Evolutionary conservation across 164 flowering plant genomes (phyloP), one percentile per base, ranked within the genome.

Genomic region (Nymphaea thermarum): DNA sequence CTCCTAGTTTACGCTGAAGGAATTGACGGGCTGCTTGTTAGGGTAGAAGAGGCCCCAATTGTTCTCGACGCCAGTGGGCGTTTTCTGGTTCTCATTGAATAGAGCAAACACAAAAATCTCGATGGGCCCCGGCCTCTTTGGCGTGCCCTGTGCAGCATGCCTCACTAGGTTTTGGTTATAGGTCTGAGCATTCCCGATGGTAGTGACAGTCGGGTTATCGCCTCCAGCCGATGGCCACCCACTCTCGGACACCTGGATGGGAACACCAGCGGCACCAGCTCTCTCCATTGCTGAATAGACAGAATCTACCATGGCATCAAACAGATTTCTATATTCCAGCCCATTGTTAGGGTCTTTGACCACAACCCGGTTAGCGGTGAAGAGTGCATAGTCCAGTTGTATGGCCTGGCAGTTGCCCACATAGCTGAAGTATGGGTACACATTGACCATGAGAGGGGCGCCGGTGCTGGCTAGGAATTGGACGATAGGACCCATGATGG

Each of bases 391-490:
- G 4, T 45, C 59, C 3, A 80, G 77, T 15, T 12, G 18, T 15
- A 70, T 71, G 43, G 15, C 7, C n/a, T 15, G 7, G 6, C 69
- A 55, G 61, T 68, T 66, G 8, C 55, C 64, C 7, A 5, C 14
- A 59, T 75, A 60, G 17, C 68, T n/a, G n/a, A 80, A 77, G 51
- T 80, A 82, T 2, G 85, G 81, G 63, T 78, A 82, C 61, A 82
- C 73, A 68, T 80, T 82, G 17, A 67, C 82, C 2, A 80, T 71
- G 2, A 82, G 69, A 14, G 85, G 85, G 1, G 74, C 44, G 0
- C 63, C 16, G 17, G 17, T 78, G 15, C 43, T 36, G 3, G 6
- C 74, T 18, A 80, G 51, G 66, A 25, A 80, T 5, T 42, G 15
- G 3, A 78, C 64, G 55, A 80, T 80, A 1, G 77, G 74, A 0